Base-by-base conservation (phyloP, 495 filamentous ascomycete genomes). In the Talaromyces borbonicus region DNA sequence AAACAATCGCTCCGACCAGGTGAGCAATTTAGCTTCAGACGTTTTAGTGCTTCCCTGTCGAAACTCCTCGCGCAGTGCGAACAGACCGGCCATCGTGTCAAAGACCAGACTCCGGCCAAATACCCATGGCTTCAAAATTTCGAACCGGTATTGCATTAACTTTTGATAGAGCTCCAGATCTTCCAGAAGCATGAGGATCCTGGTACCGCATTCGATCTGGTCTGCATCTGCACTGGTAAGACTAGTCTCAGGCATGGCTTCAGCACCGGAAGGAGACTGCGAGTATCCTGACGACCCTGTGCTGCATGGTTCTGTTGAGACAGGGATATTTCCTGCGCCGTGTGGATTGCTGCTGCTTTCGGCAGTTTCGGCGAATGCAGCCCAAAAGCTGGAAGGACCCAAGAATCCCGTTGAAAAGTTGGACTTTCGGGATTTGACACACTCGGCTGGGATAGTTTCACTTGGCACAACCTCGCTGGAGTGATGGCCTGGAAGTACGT, bases 201-300 rank as follows among this genome's bases (percentile, higher is more conserved):
- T 46, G n/a, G 43, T 19, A 11, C 43, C 43, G 22, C 27, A 33
- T 15, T 35, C 30, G 19, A 46, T 46, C 25, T 46, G 43, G n/a
- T 46, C 43, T 14, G 30, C 14, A 15, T 33, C 27, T 32, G 30
- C 29, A 26, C 19, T 22, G n/a, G 42, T 7, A n/a, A 24, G 14
- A n/a, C 36, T 22, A 7, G 43, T 22, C 12, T 46, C 30, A 2
- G 20, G 11, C 11, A 24, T 22, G 7, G 38, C 26, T 8, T 35
- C 31, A n/a, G 4, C 16, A 14, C 7, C 31, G n/a, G 38, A 23
- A 7, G 37, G 20, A 18, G 37, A 40, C 6, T 25, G 20, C 8
- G 37, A 14, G 22, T 25, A 25, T 15, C 31, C 5, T 23, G 37
- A 8, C 8, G 38, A 41, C 9, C 8, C 9, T 41, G 38, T 23